phyloP scores from a whole-genome alignment of 1,284 basidiomycete genomes.

The Boletus subluridellus region DNA sequence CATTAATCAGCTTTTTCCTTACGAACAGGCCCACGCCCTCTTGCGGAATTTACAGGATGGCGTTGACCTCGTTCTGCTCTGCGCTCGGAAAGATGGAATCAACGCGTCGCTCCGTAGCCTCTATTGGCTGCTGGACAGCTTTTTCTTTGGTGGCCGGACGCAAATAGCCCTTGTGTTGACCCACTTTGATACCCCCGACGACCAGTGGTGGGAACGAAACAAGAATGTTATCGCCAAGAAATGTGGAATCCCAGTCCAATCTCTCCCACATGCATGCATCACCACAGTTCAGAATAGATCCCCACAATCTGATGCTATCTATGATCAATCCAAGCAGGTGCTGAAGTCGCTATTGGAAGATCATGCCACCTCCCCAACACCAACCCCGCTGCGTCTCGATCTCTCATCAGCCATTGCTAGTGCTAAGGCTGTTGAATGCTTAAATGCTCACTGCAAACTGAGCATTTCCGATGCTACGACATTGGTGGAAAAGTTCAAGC shows the following conservation, averaged over 20 bases:
- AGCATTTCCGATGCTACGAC: slow-evolving; percentile 6
- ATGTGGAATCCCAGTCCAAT: slow-evolving; percentile 21
- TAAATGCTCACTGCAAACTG: slow-evolving; percentile 17
- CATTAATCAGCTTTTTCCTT: slow-evolving; percentile 23
- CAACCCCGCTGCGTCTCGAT: slow-evolving; percentile 14
- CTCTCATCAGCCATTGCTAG: slow-evolving; percentile 7
- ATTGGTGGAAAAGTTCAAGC: slow-evolving; percentile 20
- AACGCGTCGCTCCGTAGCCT: slow-evolving; percentile 28
- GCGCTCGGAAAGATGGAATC: slow-evolving; percentile 25
- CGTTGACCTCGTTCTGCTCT: slow-evolving; percentile 28
- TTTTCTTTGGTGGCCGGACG: slow-evolving; percentile 28
- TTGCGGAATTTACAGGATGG: slow-evolving; percentile 25
- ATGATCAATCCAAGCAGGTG: slow-evolving; percentile 19
- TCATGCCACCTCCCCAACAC: slow-evolving; percentile 2
- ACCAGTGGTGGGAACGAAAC: slow-evolving; percentile 30
- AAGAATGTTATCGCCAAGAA: slow-evolving; percentile 15
- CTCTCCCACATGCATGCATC: slow-evolving; percentile 24
- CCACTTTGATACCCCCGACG: slow-evolving; percentile 31
- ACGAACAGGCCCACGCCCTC: slow-evolving; percentile 29
- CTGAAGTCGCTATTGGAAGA: slow-evolving; percentile 15
- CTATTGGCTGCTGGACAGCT: slow-evolving; percentile 27
- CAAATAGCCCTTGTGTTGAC: slow-evolving; percentile 39
- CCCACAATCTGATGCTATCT: not conserved
- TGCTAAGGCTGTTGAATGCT: not conserved
- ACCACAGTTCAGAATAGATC: slow-evolving; percentile 19